Evolutionary conservation across 441 rosid species (phyloP).

Genomic region (Euphorbia schlechtendalii): DNA sequence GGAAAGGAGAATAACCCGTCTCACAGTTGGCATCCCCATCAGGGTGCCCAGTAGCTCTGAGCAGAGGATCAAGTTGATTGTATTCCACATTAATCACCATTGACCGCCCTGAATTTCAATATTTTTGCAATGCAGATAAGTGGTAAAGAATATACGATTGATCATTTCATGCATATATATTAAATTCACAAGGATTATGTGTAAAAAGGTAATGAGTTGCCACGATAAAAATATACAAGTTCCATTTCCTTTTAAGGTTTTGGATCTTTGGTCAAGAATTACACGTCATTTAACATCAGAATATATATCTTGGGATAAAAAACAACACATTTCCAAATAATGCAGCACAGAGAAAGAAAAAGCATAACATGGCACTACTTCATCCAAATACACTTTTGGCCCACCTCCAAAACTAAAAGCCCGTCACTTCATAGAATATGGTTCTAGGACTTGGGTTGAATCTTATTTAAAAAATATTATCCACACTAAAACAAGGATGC

Average conservation of each 20-base stretch:
- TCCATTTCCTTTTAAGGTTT: neutral
- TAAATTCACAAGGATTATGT: neutral
- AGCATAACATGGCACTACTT: neutral
- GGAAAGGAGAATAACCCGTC: conserved; percentile 94
- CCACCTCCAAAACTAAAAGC: neutral
- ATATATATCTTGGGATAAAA: neutral
- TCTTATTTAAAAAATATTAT: neutral
- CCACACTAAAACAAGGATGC: neutral
- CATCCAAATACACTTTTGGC: neutral
- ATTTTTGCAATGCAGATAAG: conserved; percentile 7
- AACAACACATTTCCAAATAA: neutral
- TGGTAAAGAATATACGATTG: neutral
- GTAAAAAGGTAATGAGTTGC: too few relatives aligned
- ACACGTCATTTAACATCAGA: neutral
- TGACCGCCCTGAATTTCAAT: conserved; percentile 59
- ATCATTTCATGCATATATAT: neutral
- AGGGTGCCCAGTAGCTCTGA: conserved; percentile 73
- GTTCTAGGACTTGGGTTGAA: neutral
- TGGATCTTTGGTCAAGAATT: too few relatives aligned
- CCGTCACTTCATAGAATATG: neutral
- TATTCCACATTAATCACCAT: conserved; percentile 98
- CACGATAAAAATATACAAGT: too few relatives aligned
- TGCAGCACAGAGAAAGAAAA: neutral
- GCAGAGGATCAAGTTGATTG: conserved; percentile 97
- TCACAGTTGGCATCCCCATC: conserved; percentile 88